phyloP scores from a whole-genome alignment of 352 stramenopile species.

The Pythium monospermum region DNA sequence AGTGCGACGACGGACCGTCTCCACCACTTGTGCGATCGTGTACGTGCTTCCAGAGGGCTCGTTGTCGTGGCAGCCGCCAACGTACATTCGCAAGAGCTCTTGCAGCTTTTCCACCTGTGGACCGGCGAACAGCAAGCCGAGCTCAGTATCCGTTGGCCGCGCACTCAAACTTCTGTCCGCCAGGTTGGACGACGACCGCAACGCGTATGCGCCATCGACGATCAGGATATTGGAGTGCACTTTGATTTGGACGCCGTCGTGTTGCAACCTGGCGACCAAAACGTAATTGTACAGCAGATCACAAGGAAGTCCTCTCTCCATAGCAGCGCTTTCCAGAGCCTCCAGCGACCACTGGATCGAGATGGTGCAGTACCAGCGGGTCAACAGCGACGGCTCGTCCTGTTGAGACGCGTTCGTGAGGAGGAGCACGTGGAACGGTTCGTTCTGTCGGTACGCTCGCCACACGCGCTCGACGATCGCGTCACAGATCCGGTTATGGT shows the following conservation, averaged over 20 bases:
- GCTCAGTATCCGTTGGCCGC: conserved; percentile 63
- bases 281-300: conserved; percentile 40
- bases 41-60: no score
- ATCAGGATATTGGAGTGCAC: conserved; percentile 82
- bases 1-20: not conserved
- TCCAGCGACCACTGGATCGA: conserved; percentile 78
- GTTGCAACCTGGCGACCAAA: conserved; percentile 42
- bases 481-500: conserved; percentile 72
- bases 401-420: conserved; percentile 75
- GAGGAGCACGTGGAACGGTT: conserved; percentile 54
- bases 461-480: conserved; percentile 52
- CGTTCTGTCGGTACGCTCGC: conserved; percentile 24
- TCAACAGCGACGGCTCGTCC: conserved; percentile 69
- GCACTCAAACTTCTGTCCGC: conserved; percentile 70
- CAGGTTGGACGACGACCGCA: conserved; percentile 72
- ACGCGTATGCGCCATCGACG: conserved; percentile 56
- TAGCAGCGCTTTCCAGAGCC: conserved; percentile 49
- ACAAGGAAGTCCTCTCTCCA: conserved; percentile 34
- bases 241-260: conserved; percentile 51
- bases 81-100: conserved; percentile 65
- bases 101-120: conserved; percentile 40
- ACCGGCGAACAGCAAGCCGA: conserved; percentile 54
- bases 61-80: conserved; percentile 13
- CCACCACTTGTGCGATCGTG: conserved; percentile 10
- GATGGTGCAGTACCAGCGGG: conserved; percentile 70